phyloP scores from a whole-genome alignment of 2,329 filamentous ascomycete genomes.

The Colletotrichum sp. region DNA sequence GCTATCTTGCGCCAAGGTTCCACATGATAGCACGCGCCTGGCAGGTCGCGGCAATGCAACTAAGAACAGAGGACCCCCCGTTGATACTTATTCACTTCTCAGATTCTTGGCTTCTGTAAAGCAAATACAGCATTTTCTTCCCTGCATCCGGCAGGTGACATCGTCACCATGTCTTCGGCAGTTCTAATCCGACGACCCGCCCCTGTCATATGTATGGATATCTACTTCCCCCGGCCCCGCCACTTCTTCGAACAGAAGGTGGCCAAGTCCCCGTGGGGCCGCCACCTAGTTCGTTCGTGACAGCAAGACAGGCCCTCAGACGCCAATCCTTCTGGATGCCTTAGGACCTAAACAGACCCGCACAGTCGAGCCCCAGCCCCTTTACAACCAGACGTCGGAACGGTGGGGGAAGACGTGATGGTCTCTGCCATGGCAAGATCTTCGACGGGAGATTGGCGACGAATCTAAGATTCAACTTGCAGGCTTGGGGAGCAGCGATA shows the following conservation, averaged over 20 bases:
- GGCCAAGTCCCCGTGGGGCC: not conserved
- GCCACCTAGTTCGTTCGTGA: not conserved
- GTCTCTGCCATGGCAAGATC: not conserved
- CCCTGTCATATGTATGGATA: not conserved
- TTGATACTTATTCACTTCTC: not conserved
- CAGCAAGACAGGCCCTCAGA: not conserved
- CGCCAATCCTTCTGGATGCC: not conserved
- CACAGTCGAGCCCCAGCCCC: not conserved
- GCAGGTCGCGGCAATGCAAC: not conserved
- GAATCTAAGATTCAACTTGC: not conserved
- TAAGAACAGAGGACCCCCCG: not conserved
- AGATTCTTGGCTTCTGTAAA: not conserved
- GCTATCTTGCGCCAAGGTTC: not conserved
- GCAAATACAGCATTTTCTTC: not conserved
- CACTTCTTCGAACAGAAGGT: not conserved
- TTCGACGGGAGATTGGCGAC: not conserved
- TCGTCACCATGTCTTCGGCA: not conserved
- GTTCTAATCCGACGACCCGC: not conserved
- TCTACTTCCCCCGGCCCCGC: not conserved
- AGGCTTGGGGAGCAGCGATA: not conserved
- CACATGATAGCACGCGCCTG: not conserved
- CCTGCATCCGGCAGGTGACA: not conserved
- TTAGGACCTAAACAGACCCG: not conserved
- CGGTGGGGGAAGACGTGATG: not conserved
- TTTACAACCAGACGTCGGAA: not conserved